phyloP scores from a whole-genome alignment of 2,329 filamentous ascomycete genomes.

The Pleurostoma richardsiae region DNA sequence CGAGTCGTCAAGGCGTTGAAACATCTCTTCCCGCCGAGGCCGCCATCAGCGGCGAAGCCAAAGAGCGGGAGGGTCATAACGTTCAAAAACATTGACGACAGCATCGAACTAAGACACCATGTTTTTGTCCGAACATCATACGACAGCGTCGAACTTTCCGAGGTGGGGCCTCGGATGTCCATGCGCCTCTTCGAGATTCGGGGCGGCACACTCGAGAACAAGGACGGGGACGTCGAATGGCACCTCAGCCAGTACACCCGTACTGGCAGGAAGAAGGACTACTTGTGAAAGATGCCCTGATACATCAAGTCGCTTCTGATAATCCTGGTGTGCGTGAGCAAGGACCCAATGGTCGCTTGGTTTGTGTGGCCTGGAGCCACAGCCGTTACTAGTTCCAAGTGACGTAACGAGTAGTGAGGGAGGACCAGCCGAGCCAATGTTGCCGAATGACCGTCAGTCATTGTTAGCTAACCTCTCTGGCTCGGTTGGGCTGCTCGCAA shows the following conservation, averaged over 20 bases:
- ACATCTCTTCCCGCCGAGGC: conserved; percentile 88
- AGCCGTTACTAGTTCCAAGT: too few species aligned
- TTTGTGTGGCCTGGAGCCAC: too few species aligned
- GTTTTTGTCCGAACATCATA: conserved; percentile 93
- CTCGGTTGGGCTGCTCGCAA: too few species aligned
- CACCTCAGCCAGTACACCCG: conserved; percentile 92
- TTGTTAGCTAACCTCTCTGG: too few species aligned
- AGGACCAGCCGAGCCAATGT: too few species aligned
- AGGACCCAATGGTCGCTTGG: too few species aligned
- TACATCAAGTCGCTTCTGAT: not conserved
- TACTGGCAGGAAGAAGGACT: conserved; percentile 93
- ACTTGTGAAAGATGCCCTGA: conserved; percentile 50
- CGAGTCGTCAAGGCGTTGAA: conserved; percentile 87
- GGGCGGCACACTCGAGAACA: conserved; percentile 86
- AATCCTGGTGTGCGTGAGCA: too few species aligned
- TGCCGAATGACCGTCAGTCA: too few species aligned
- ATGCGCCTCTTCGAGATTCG: conserved; percentile 94
- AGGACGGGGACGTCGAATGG: conserved; percentile 95
- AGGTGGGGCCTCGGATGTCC: conserved; percentile 94
- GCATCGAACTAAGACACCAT: conserved; percentile 82
- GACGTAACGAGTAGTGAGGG: too few species aligned
- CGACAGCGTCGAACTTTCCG: conserved; percentile 80
- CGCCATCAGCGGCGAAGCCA: conserved; percentile 61
- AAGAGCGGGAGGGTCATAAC: conserved; percentile 91
- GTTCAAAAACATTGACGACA: conserved; percentile 90